Evolutionary conservation across 805 yeast species (phyloP).

Genomic region (Kodamaea hsintzibuensis): DNA sequence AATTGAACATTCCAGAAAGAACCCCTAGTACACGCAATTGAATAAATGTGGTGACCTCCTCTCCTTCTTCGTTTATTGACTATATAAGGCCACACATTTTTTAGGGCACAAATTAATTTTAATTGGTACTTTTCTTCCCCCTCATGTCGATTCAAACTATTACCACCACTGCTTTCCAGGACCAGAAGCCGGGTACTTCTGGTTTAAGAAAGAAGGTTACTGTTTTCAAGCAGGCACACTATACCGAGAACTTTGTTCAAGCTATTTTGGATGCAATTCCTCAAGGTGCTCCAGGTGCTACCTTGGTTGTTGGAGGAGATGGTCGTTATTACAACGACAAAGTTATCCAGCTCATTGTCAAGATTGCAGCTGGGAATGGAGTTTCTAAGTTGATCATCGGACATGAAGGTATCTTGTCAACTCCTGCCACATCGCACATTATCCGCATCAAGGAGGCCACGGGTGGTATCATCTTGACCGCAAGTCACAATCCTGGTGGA

Average conservation of each 20-base stretch:
- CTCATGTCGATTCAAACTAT: slow-evolving; percentile 26
- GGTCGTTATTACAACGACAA: slow-evolving; percentile 88
- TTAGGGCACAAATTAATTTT: not conserved
- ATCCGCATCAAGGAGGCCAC: slow-evolving; percentile 76
- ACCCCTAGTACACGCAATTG: not conserved
- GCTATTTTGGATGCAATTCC: slow-evolving; percentile 85
- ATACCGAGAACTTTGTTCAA: slow-evolving; percentile 93
- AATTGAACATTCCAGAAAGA: not conserved
- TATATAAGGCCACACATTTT: not conserved
- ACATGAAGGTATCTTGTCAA: slow-evolving; percentile 82
- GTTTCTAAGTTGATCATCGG: slow-evolving; percentile 85
- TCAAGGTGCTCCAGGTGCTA: slow-evolving; percentile 74
- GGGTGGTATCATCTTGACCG: slow-evolving; percentile 95
- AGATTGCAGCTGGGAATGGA: slow-evolving; percentile 89
- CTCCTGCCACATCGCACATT: slow-evolving; percentile 95
- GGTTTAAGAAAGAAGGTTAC: slow-evolving; percentile 91
- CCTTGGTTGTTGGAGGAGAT: slow-evolving; percentile 93
- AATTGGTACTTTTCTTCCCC: not conserved
- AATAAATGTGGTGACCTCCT: not conserved
- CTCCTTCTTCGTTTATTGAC: not conserved
- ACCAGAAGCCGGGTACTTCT: slow-evolving; percentile 98
- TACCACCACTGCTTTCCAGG: slow-evolving; percentile 73
- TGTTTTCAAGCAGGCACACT: slow-evolving; percentile 75
- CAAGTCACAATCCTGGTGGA: slow-evolving; percentile 98
- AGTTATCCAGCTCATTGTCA: slow-evolving; percentile 77